Conservation (phyloP, 495 filamentous ascomycete genomes). For the Recurvomyces mirabilis region DNA sequence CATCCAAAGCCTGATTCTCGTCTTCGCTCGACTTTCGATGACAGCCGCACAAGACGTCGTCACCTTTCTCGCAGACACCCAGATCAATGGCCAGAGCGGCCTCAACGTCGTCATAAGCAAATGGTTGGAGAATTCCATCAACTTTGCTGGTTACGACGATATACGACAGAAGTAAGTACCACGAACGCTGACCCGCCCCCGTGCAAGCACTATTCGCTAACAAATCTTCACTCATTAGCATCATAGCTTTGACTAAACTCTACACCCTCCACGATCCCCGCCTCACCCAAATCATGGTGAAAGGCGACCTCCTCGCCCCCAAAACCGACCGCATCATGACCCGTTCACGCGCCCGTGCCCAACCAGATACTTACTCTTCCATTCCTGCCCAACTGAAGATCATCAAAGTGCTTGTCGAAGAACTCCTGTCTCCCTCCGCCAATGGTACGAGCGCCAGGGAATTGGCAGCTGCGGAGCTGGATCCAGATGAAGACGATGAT, state of each 20-base stretch:
- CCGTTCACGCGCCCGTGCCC: conserved; percentile 67
- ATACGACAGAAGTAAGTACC: conserved; percentile 76
- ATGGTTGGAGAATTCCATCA: conserved; percentile 93
- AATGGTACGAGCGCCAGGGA: conserved; percentile 24
- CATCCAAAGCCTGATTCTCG: conserved; percentile 84
- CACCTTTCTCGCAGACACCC: conserved; percentile 74
- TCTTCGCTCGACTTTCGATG: conserved; percentile 83
- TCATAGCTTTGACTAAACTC: conserved; percentile 81
- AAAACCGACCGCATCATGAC: conserved; percentile 82
- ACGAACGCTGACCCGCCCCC: no score
- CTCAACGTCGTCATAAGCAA: conserved; percentile 80
- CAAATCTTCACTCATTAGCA: conserved; percentile 41
- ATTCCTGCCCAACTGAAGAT: conserved; percentile 86
- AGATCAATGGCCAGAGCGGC: conserved; percentile 63
- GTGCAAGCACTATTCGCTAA: conserved; percentile 33
- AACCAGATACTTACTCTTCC: conserved; percentile 82
- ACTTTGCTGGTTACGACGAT: conserved; percentile 92
- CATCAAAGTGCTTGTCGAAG: conserved; percentile 86
- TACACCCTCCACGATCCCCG: conserved; percentile 80
- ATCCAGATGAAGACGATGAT: conserved; percentile 40
- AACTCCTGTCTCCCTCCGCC: conserved; percentile 53
- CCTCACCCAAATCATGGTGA: conserved; percentile 65
- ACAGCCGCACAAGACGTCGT: conserved; percentile 80
- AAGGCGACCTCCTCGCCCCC: conserved; percentile 80
- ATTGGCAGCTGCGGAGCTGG: conserved; percentile 26